These are phyloP conservation scores for Trifolium fragiferum DNA, from an alignment of 306 rosid species.

Conservation along the genomic window DNA sequence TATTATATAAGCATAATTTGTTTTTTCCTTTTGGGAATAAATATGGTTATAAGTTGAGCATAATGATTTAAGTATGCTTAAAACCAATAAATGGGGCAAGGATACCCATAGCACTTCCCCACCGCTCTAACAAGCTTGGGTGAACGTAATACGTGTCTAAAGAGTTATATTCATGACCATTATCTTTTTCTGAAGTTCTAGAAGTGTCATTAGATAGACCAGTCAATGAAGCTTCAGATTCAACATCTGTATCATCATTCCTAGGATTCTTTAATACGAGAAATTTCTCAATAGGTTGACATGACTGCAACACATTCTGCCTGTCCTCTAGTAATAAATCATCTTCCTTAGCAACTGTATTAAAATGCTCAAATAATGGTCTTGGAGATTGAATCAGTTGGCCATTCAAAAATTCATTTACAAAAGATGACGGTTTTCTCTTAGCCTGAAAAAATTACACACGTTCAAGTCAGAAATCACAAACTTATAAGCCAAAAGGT, in stretches of 20 bases:
- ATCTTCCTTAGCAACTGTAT: slow-evolving; percentile 44
- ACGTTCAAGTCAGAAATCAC: slow-evolving; percentile 7
- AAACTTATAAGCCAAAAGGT: neutral
- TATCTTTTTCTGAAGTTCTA: slow-evolving; percentile 41
- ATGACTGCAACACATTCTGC: slow-evolving; percentile 61
- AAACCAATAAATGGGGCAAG: slow-evolving; percentile 45
- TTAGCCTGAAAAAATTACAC: slow-evolving; percentile 65
- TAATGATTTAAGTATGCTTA: slow-evolving; percentile 16
- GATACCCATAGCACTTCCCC: slow-evolving; percentile 99
- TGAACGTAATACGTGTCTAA: slow-evolving; percentile 70
- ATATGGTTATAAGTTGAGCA: slow-evolving; percentile 1
- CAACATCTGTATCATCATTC: slow-evolving; percentile 41
- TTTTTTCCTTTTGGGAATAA: neutral
- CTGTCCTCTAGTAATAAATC: slow-evolving; percentile 53
- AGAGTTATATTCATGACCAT: slow-evolving; percentile 44
- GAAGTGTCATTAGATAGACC: slow-evolving; percentile 38
- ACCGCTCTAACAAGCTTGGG: slow-evolving; percentile 83
- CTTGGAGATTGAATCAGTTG: slow-evolving; percentile 59
- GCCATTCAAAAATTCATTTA: slow-evolving; percentile 48
- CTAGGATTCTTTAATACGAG: slow-evolving; percentile 60
- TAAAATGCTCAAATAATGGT: slow-evolving; percentile 60
- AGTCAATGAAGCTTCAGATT: slow-evolving; percentile 40
- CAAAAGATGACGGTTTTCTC: slow-evolving; percentile 70
- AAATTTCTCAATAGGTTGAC: slow-evolving; percentile 76
- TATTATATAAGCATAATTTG: neutral